Conservation (phyloP, 768 basidiomycete genomes). For the Agrocybe chaxingu region DNA sequence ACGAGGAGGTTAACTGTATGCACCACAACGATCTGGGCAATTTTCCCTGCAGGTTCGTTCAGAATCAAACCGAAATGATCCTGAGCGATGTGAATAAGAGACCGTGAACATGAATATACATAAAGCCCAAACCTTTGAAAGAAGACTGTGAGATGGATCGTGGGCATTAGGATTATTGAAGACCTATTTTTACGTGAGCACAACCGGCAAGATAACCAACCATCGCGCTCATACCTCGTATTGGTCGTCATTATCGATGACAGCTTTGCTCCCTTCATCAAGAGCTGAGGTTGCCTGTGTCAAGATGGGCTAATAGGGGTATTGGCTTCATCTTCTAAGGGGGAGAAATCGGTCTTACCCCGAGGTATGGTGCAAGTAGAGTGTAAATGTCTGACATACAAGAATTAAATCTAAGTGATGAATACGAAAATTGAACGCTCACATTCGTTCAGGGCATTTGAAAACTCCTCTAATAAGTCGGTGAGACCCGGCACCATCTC, state of each 20-base stretch:
- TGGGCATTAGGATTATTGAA: constrained; percentile 66
- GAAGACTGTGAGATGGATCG: constrained; percentile 70
- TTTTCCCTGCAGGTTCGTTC: constrained; percentile 74
- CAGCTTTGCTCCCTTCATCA: constrained; percentile 60
- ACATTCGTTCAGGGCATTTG: constrained; percentile 69
- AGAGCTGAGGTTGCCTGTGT: constrained; percentile 54
- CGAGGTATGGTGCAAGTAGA: constrained; percentile 62
- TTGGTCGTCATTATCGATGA: constrained; percentile 69
- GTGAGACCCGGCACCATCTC: constrained; percentile 64
- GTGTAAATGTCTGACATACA: constrained; percentile 53
- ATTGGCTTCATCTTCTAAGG: neutral
- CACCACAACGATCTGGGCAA: constrained; percentile 65
- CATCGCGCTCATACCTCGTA: constrained; percentile 40
- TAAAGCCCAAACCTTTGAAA: constrained; percentile 51
- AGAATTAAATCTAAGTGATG: neutral
- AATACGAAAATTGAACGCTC: constrained; percentile 15
- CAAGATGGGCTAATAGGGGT: constrained; percentile 50
- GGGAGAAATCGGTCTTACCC: constrained; percentile 30
- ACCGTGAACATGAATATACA: neutral
- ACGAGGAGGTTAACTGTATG: constrained; percentile 61
- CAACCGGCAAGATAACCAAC: neutral
- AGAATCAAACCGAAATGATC: constrained; percentile 72
- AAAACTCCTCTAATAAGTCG: constrained; percentile 55
- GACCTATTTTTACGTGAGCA: constrained; percentile 34
- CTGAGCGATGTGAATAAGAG: constrained; percentile 23